A percentile compares a stretch with the other conserved stretches of the same genome.
Evolutionary conservation across 2,329 filamentous ascomycete genomes (phyloP).

Genomic region (Ambrosiella beaveri): DNA sequence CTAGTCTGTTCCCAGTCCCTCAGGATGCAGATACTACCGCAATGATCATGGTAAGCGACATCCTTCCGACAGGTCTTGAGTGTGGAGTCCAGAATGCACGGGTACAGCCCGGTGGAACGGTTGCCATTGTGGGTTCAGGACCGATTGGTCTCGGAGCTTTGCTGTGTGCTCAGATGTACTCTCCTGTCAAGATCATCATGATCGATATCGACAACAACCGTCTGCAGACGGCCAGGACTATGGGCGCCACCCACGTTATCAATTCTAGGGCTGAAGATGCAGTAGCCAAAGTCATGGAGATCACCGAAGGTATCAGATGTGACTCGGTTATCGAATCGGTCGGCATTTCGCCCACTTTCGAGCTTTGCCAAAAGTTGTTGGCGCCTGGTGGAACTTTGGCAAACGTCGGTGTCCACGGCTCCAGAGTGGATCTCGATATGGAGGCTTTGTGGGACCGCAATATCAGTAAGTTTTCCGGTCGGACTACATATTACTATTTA

Average conservation of each 20-base stretch:
- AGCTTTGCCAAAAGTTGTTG: constrained; percentile 34
- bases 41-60: constrained; percentile 36
- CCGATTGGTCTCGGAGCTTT: constrained; percentile 37
- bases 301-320: constrained; percentile 35
- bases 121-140: constrained; percentile 38
- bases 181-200: constrained; percentile 32
- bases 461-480: constrained; percentile 24
- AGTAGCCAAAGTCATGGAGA: constrained; percentile 22
- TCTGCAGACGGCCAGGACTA: constrained; percentile 27
- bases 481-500: neutral
- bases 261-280: constrained; percentile 23
- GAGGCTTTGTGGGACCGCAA: constrained; percentile 38
- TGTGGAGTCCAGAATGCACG: constrained; percentile 34
- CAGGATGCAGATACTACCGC: constrained; percentile 24
- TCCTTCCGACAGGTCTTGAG: constrained; percentile 38
- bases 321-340: constrained; percentile 43
- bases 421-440: constrained; percentile 32
- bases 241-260: constrained; percentile 31
- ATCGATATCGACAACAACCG: constrained; percentile 33
- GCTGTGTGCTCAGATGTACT: constrained; percentile 37
- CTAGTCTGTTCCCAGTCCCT: constrained; percentile 29
- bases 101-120: constrained; percentile 32
- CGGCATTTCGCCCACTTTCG: constrained; percentile 34
- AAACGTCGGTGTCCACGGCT: constrained; percentile 41
- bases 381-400: constrained; percentile 36